Conservation (phyloP, 257 asterid genomes). For the Fraxinus anomala region DNA sequence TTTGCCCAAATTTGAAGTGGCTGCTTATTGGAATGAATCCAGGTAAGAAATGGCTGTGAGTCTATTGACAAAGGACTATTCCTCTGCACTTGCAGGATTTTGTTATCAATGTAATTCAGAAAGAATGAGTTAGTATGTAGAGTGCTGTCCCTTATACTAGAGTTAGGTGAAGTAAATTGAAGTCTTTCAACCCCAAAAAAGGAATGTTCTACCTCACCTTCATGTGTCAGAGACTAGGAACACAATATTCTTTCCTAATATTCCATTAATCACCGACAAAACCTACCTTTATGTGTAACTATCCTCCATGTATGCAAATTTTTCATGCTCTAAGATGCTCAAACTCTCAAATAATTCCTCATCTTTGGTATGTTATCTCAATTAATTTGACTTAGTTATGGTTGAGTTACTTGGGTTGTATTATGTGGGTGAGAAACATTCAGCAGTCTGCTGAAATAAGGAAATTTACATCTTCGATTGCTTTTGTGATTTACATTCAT, state of each 20-base stretch:
- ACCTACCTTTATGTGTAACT: neutral
- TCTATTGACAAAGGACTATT: neutral
- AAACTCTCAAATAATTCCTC: slow-evolving; percentile 9
- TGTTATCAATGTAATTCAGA: neutral
- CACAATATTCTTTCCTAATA: neutral
- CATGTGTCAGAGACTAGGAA: neutral
- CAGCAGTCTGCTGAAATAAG: neutral
- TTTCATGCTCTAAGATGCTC: slow-evolving; percentile 5
- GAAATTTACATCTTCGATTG: slow-evolving; percentile 11
- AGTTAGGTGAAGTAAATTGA: neutral
- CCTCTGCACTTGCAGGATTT: neutral
- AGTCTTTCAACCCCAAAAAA: neutral
- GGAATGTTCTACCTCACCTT: neutral
- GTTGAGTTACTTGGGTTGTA: neutral
- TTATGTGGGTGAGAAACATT: neutral
- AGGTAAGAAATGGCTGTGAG: slow-evolving; percentile 43
- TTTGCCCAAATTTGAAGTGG: slow-evolving; percentile 94
- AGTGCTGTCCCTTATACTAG: neutral
- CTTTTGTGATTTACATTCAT: slow-evolving; percentile 15
- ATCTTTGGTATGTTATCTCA: neutral
- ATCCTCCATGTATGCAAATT: neutral
- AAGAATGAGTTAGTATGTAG: neutral
- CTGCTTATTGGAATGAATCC: slow-evolving; percentile 98
- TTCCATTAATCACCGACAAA: neutral
- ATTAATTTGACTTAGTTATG: slow-evolving; percentile 6